Conservation (phyloP, 2,329 filamentous ascomycete species). For the Coniochaeta ligniaria region DNA sequence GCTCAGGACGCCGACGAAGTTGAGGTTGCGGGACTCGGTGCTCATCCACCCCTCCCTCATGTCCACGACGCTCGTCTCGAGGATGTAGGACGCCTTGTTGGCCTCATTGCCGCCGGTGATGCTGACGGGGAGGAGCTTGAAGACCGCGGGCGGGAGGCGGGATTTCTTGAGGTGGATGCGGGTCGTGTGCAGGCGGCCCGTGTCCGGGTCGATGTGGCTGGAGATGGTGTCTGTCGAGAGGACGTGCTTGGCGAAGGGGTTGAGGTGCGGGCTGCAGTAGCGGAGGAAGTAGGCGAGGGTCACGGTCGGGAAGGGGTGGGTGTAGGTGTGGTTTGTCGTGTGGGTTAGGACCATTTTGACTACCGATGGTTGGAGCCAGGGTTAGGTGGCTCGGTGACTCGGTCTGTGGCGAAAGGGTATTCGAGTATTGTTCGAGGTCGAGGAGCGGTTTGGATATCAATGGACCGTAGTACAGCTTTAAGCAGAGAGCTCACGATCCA, state of each 20-base stretch:
- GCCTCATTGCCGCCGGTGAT: constrained; percentile 54
- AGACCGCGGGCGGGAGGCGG: constrained; percentile 65
- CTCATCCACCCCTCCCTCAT: constrained; percentile 77
- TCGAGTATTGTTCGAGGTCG: neutral
- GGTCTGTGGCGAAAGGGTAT: neutral
- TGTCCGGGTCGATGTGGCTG: constrained; percentile 63
- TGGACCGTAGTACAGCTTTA: neutral
- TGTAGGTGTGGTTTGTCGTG: constrained; percentile 64
- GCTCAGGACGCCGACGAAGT: constrained; percentile 73
- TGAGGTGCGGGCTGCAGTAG: constrained; percentile 64
- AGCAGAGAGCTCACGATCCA: constrained; percentile 2
- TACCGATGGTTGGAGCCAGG: neutral
- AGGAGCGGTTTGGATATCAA: neutral
- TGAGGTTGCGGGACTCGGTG: constrained; percentile 73
- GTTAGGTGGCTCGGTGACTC: neutral
- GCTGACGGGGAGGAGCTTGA: constrained; percentile 67
- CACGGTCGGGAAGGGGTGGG: constrained; percentile 77
- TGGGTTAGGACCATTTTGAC: constrained; percentile 55
- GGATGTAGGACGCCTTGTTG: constrained; percentile 70
- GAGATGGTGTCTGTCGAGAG: constrained; percentile 77
- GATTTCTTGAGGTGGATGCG: constrained; percentile 79
- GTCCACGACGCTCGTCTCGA: constrained; percentile 74
- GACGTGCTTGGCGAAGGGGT: constrained; percentile 77
- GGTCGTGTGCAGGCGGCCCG: constrained; percentile 68
- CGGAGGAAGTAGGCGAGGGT: constrained; percentile 85